Conservation (phyloP, 2,329 filamentous ascomycete species). For the Paracamarosporium sp. region DNA sequence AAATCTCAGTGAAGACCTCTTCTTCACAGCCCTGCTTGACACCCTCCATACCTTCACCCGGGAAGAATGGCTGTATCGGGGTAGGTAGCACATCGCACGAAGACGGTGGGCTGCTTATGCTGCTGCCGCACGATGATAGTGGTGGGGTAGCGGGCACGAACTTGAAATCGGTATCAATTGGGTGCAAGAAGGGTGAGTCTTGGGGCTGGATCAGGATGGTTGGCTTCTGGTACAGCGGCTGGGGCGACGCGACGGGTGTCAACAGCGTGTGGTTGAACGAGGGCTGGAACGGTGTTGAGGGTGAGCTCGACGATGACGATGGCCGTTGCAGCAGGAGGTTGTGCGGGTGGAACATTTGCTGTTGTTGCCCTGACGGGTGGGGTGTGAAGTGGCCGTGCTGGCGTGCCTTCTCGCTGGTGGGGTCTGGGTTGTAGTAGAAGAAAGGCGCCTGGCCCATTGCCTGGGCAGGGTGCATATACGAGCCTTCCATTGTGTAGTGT, state of each 20-base stretch:
- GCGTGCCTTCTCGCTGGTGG: conserved; percentile 68
- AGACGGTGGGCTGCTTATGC: conserved; percentile 80
- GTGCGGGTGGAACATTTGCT: conserved; percentile 52
- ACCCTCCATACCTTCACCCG: conserved; percentile 46
- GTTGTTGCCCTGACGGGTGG: conserved; percentile 48
- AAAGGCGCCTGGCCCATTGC: conserved; percentile 76
- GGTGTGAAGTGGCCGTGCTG: conserved; percentile 79
- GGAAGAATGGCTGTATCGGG: conserved; percentile 80
- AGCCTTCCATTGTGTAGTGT: conserved; percentile 67
- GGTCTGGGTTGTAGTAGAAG: conserved; percentile 86
- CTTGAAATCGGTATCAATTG: conserved; percentile 79
- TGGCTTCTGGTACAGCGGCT: conserved; percentile 76
- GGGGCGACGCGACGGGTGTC: conserved; percentile 79
- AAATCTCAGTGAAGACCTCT: conserved; percentile 73
- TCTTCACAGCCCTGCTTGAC: conserved; percentile 68
- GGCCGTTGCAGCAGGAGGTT: conserved; percentile 61
- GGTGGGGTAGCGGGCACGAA: conserved; percentile 87
- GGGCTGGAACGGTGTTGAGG: conserved; percentile 55
- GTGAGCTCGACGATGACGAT: conserved; percentile 67
- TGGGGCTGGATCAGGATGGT: conserved; percentile 71
- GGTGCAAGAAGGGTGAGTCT: conserved; percentile 59
- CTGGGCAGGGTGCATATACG: conserved; percentile 60
- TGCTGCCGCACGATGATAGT: conserved; percentile 83
- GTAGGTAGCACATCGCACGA: conserved; percentile 79
- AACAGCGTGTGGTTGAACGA: conserved; percentile 69